Conservation (phyloP, 331 rosid genomes). For the Pyracantha coccinea region DNA sequence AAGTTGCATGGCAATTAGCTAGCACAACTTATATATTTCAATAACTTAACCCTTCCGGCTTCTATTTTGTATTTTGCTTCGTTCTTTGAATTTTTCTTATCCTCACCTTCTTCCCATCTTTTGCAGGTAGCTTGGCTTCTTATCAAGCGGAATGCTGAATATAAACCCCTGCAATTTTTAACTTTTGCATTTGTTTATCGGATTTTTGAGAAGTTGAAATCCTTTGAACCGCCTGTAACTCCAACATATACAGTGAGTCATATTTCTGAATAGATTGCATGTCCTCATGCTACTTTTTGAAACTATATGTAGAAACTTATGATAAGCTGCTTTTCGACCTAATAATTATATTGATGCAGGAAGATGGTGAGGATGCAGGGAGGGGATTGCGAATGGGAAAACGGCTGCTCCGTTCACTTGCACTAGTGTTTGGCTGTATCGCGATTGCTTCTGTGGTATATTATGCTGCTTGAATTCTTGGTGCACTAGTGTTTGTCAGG, state of each 20-base stretch:
- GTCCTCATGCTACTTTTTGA: constrained; percentile 6
- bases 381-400: constrained; percentile 94
- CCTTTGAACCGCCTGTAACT: constrained; percentile 62
- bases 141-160: constrained; percentile 65
- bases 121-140: constrained; percentile 83
- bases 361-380: constrained; percentile 91
- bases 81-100: constrained; percentile 9
- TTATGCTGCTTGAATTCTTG: constrained; percentile 14
- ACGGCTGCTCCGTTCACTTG: constrained; percentile 75
- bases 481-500: neutral
- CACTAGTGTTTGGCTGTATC: constrained; percentile 85
- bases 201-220: constrained; percentile 87
- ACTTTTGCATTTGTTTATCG: constrained; percentile 92
- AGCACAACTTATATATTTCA: neutral
- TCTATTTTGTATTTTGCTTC: neutral
- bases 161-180: constrained; percentile 88
- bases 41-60: neutral
- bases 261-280: neutral
- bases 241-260: constrained; percentile 61
- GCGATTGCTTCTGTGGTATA: constrained; percentile 82
- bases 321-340: neutral
- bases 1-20: neutral
- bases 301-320: neutral
- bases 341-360: constrained; percentile 47
- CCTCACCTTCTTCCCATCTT: constrained; percentile 14